A percentile compares a stretch with the other conserved stretches of the same genome.
phyloP scores from a whole-genome alignment of 2,329 filamentous ascomycete genomes.

The Pezicula radicicola region DNA sequence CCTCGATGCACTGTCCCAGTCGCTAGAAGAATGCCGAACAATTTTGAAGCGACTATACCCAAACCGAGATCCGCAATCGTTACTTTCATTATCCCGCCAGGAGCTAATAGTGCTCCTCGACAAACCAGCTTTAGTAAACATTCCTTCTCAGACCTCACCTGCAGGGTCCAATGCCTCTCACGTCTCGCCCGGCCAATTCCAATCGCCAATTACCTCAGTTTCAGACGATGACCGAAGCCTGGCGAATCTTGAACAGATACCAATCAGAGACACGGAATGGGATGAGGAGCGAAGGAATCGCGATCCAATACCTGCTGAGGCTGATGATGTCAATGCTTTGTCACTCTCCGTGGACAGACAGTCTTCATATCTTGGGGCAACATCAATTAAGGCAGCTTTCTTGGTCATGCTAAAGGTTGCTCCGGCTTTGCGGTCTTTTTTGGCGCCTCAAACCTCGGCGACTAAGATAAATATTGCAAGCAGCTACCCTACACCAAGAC shows the following conservation, averaged over 20 bases:
- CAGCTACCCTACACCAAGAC: conserved; percentile 25
- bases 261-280: conserved; percentile 60
- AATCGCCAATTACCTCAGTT: conserved; percentile 47
- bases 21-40: conserved; percentile 61
- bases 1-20: conserved; percentile 61
- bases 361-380: conserved; percentile 68
- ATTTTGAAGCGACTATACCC: conserved; percentile 63
- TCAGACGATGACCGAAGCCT: conserved; percentile 42
- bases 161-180: conserved; percentile 52
- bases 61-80: conserved; percentile 47
- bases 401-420: conserved; percentile 61
- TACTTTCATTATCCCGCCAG: conserved; percentile 53
- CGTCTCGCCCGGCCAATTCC: conserved; percentile 40
- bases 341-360: conserved; percentile 57
- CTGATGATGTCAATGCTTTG: conserved; percentile 69
- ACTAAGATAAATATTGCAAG: conserved; percentile 17
- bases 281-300: conserved; percentile 59
- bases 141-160: conserved; percentile 41
- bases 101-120: conserved; percentile 57
- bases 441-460: conserved; percentile 29
- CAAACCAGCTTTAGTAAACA: conserved; percentile 28
- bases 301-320: conserved; percentile 58
- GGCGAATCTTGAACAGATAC: conserved; percentile 64
- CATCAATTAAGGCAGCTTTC: conserved; percentile 71
- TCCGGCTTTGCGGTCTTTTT: conserved; percentile 44